Percentiles rank a stretch among this genome's conserved stretches.
Conservation (phyloP, 179 eudicot species). For the Carnegiea gigantea region DNA sequence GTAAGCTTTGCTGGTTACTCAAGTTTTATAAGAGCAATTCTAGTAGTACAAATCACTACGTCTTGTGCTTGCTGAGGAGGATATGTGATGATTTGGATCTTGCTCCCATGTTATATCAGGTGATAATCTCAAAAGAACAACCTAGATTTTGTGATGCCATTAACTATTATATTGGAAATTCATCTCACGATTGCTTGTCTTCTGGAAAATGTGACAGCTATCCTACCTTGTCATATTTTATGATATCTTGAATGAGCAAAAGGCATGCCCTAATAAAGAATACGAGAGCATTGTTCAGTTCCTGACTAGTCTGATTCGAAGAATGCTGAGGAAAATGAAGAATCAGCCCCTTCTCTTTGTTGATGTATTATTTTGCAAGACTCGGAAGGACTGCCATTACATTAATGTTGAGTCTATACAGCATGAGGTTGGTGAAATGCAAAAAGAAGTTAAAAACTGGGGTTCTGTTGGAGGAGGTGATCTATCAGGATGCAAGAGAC, state of each 20-base stretch:
- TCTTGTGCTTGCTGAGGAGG: constrained; percentile 64
- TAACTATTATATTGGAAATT: background rate
- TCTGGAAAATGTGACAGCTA: constrained; percentile 53
- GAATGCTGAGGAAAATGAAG: constrained; percentile 94
- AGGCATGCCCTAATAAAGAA: constrained; percentile 68
- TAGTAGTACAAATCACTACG: constrained; percentile 72
- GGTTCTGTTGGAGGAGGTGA: constrained; percentile 44
- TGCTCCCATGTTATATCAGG: constrained; percentile 98
- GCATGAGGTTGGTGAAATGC: constrained; percentile 66
- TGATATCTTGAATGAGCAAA: constrained; percentile 82
- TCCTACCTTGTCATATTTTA: constrained; percentile 72
- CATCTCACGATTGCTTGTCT: constrained; percentile 23
- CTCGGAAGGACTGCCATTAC: constrained; percentile 82
- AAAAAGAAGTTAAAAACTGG: constrained; percentile 50
- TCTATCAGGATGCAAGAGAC: constrained; percentile 43
- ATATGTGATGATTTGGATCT: constrained; percentile 94
- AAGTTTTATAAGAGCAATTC: constrained; percentile 86
- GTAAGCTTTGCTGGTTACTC: constrained; percentile 85
- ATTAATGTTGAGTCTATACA: constrained; percentile 72
- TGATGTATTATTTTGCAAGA: constrained; percentile 83
- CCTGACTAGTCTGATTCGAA: constrained; percentile 73
- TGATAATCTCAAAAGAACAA: constrained; percentile 25
- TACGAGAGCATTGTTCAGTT: constrained; percentile 67
- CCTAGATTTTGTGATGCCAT: background rate
- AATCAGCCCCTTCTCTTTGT: constrained; percentile 89